Base-by-base conservation (phyloP, 768 basidiomycete species). In the Mrakia frigida region DNA sequence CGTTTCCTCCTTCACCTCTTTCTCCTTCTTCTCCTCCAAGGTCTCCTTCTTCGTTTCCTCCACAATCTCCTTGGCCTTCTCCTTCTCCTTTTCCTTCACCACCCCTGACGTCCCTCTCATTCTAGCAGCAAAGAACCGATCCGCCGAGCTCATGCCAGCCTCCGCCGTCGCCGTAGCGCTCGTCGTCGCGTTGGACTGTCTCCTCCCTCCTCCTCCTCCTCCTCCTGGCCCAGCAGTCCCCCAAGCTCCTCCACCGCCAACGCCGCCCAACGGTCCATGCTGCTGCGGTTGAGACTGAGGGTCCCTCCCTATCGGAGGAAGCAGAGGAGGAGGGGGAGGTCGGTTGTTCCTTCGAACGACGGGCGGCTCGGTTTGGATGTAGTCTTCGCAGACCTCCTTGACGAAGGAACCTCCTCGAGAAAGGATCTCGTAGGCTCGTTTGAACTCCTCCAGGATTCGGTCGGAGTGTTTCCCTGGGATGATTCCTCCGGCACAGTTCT, bases 401-500 rank as follows among this genome's bases (percentile, higher is more conserved):
- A 52, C 31, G 70, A 71, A 71, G 35, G 70, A 71, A 11, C 70
- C 70, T 23, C 70, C 70, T 14, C 23, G 23, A 10, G 37, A 21
- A 21, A 74, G 50, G 61, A 74, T 53, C 14, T 74, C 41, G 39
- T 74, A 63, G 14, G 73, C 73, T 21, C 73, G 59, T 9, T 33
- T 37, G 53, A 74, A 74, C 35, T 74, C 73, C 21, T 25, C 25
- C 11, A 61, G 31, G 41, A 63, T 39, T 3, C 37, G 52, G 10
- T 56, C 59, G n/a, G 73, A 31, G 56, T 37, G 50, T 16, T 41
- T 50, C 10, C 56, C 56, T 13, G 39, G 39, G 41, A 56, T 25
- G 50, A 74, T 74, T 23, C 39, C 73, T 14, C 50, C 53, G 41
- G 73, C 28, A n/a, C 73, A 74, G 61, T 74, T 74, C 73, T 74